Evolutionary conservation across 352 stramenopile genomes (phyloP), one percentile per base, ranked within the genome.

Genomic region (Pythium rishiriense): DNA sequence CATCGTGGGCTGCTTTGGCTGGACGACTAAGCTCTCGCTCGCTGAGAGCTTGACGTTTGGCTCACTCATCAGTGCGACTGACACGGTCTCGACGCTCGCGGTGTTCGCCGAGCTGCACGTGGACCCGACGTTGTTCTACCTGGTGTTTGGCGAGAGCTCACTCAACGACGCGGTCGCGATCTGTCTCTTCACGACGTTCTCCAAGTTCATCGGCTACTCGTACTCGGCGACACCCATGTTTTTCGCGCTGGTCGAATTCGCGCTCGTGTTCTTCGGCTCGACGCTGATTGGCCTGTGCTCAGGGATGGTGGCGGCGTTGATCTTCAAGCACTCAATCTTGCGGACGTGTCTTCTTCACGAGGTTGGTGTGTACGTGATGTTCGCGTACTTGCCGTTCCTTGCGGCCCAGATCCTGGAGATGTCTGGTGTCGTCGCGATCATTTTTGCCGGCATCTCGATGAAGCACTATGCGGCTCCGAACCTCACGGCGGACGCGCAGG

Each of bases 101-200:
- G 88, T 98, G 8, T 98, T 98, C 72, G 86, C 97, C 67, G 85
- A 93, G 62, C 82, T 95, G 4, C 82, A 87, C 50, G 86, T 91
- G 19, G 90, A 98, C 61, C 92, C 93, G 39, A 93, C 85, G 52
- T 73, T 98, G 5, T 98, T 98, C 68, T 98, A 98, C 65, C 72
- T 98, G 26, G 90, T 98, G 14, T 98, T 98, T 83, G 95, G 95
- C 49, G 95, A 98, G 75, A 96, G 80, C 43, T 97, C 94, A 29
- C 74, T 98, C 26, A 98, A 98, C 70, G 95, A 98, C 66, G 93
- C 94, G 7, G 88, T 98, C 14, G 88, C 83, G 10, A 96, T 98
- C 61, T 96, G 96, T 45, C 73, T 98, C 8, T 98, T 98, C 67
- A 85, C 94, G 49, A 95, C 91, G 4, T 97, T 97, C 67, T 85